These are phyloP conservation scores for Phragmites australis DNA, from an alignment of 176 grass and related monocot genomes.

Conservation along the genomic window DNA sequence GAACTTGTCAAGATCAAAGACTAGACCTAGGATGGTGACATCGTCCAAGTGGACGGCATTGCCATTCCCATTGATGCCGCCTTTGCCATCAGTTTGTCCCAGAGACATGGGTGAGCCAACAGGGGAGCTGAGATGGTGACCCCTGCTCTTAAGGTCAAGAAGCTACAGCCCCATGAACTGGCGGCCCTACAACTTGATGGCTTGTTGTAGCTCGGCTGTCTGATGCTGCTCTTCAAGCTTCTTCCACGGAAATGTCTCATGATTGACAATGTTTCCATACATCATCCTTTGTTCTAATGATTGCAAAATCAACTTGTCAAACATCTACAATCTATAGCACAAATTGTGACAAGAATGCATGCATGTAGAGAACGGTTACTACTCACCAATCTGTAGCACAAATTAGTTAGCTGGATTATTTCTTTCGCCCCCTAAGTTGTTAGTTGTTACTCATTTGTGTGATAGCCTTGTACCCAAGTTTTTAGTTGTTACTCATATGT, in stretches of 20 bases:
- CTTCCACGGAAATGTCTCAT: neutral
- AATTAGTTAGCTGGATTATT: too few species aligned
- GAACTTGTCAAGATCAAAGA: neutral
- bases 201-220: neutral
- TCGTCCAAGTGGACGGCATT: neutral
- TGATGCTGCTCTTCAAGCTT: neutral
- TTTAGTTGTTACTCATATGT: too few species aligned
- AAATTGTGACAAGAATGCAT: neutral
- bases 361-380: neutral
- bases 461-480: too few species aligned
- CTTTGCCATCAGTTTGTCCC: neutral
- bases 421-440: too few species aligned
- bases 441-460: too few species aligned
- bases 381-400: constrained; percentile 6
- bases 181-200: neutral
- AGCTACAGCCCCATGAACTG: constrained; percentile 13
- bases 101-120: neutral
- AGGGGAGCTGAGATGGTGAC: neutral
- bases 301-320: neutral
- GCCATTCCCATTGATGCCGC: neutral
- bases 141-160: neutral
- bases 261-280: neutral
- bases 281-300: constrained; percentile 1
- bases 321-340: neutral
- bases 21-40: neutral